phyloP scores from a whole-genome alignment of 2,329 filamentous ascomycete species.

The Aspergillus chevalieri region DNA sequence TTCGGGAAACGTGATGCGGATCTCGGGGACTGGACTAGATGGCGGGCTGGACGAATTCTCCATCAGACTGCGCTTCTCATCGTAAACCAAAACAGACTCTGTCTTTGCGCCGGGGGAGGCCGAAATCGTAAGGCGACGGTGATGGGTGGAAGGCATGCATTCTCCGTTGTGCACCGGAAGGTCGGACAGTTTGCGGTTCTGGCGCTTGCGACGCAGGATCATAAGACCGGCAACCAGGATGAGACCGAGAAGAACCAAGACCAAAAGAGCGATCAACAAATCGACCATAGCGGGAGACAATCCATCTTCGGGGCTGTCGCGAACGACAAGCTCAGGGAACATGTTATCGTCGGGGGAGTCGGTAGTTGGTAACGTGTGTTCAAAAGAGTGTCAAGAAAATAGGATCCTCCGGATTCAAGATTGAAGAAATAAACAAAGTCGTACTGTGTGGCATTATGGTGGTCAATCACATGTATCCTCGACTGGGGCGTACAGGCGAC shows the following conservation, averaged over 20 bases:
- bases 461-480: too few relatives aligned
- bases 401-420: too few relatives aligned
- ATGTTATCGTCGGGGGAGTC: constrained; percentile 29
- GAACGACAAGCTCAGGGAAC: constrained; percentile 45
- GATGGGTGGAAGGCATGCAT: constrained; percentile 38
- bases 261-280: constrained; percentile 72
- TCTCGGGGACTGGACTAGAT: constrained; percentile 82
- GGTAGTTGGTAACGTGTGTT: neutral
- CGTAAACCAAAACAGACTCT: constrained; percentile 68
- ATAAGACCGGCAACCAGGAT: constrained; percentile 63
- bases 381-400: too few relatives aligned
- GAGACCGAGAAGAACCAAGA: constrained; percentile 67
- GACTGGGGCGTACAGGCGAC: constrained; percentile 1
- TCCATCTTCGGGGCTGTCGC: constrained; percentile 41
- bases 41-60: constrained; percentile 69
- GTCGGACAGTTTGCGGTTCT: constrained; percentile 46
- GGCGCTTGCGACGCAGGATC: constrained; percentile 63
- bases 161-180: constrained; percentile 63
- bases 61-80: constrained; percentile 73
- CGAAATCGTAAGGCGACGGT: constrained; percentile 55
- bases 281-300: constrained; percentile 62
- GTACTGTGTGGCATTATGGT: constrained; percentile 1
- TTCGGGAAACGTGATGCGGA: constrained; percentile 97
- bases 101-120: constrained; percentile 50
- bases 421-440: constrained; percentile 8